Base-by-base conservation (phyloP, 805 yeast species). In the Cyberlindnera nakhonratchasimensis region DNA sequence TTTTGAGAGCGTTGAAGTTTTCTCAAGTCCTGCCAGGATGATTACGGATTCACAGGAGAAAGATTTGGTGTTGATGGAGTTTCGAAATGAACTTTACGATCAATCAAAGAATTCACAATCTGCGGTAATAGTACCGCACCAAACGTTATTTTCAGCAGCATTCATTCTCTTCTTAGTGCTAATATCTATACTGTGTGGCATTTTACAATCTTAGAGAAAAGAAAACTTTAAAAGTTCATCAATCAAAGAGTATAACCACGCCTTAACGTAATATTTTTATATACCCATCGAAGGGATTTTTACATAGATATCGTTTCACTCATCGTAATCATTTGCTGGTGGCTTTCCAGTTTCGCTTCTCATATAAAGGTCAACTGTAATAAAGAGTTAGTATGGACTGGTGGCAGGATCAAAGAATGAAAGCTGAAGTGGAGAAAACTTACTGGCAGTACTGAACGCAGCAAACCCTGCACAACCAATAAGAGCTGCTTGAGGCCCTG, bases 391-490 rank as follows among this genome's bases (percentile, higher is more conserved):
- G 41, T 40, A 37, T n/a, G 22, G 28, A 3, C 17, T 21, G 2
- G 19, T 13, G 18, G 29, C 24, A 14, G 20, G 22, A 22, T 12
- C 13, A 21, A n/a, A 13, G 18, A 22, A 18, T 6, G 19, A 19
- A 31, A 20, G 11, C 11, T 11, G 24, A 19, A 20, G 5, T 11
- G 14, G 24, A 18, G 12, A 11, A 3, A 34, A 47, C 51, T 28
- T 39, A 47, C 51, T 79, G 6, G 95, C 96, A 4, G 88, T 81
- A 42, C 95, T 83, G 63, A 93, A 93, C 7, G 93, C 96, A 3
- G 98, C 97, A 69, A 93, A 93, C 8, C 97, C 99, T 21, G 95
- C 96, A 71, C 98, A 93, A 1, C 99, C 99, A 45, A 90, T 62
- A 20, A 80, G 55, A 0, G 96, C 93, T 22, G 96, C 95, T 55